Conservation (phyloP, 2,329 filamentous ascomycete genomes). For the Hymenoscyphus infarciens region DNA sequence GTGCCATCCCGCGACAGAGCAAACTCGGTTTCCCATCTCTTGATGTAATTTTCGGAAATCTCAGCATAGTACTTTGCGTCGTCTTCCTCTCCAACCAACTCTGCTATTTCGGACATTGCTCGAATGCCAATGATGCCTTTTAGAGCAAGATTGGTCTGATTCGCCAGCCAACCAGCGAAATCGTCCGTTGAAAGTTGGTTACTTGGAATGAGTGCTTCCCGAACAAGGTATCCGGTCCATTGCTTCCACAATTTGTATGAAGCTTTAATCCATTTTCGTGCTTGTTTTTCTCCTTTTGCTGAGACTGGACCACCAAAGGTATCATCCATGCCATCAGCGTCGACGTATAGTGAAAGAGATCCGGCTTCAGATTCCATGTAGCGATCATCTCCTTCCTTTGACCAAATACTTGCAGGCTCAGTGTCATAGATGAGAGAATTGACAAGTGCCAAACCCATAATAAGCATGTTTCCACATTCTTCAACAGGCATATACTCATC, state of each 20-base stretch:
- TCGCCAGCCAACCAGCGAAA: constrained; percentile 65
- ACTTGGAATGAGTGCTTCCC: constrained; percentile 59
- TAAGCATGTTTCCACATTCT: constrained; percentile 65
- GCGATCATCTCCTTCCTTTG: constrained; percentile 38
- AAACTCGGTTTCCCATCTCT: constrained; percentile 59
- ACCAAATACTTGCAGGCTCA: constrained; percentile 56
- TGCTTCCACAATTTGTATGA: constrained; percentile 65
- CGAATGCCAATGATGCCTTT: constrained; percentile 78
- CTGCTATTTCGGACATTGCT: constrained; percentile 67
- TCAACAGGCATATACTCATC: constrained; percentile 67
- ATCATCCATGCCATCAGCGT: constrained; percentile 56
- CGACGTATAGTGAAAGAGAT: constrained; percentile 36
- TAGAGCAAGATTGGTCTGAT: constrained; percentile 68
- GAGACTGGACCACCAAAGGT: constrained; percentile 52
- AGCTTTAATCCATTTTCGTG: constrained; percentile 58
- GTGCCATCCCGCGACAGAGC: constrained; percentile 62
- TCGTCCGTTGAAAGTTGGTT: constrained; percentile 69
- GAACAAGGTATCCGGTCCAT: constrained; percentile 65
- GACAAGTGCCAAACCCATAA: constrained; percentile 70
- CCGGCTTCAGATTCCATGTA: constrained; percentile 27
- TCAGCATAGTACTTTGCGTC: constrained; percentile 59
- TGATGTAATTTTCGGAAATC: constrained; percentile 59
- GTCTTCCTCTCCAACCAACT: constrained; percentile 49
- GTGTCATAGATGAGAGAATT: constrained; percentile 67
- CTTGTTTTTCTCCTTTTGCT: constrained; percentile 50